Base-by-base conservation (phyloP, 495 filamentous ascomycete species). In the Opeltia flavorubescens region DNA sequence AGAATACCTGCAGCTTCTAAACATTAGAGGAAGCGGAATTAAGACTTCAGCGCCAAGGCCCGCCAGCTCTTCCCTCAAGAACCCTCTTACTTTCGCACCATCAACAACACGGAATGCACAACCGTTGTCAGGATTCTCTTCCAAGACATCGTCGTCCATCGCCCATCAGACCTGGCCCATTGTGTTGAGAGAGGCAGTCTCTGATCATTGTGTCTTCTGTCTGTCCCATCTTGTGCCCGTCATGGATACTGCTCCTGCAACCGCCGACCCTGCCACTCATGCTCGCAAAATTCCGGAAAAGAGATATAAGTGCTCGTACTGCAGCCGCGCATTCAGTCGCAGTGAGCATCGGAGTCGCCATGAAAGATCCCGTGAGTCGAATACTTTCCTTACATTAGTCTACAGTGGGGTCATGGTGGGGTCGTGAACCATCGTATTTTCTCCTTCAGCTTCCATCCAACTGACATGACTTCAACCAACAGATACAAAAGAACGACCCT, bases 251-350 rank as follows among this genome's bases (percentile, higher is more conserved):
- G 67, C 71, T 52, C 65, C 73, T 43, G 63, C 74, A 38, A 60
- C 75, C 54, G 66, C 74, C 50, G 59, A 75, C 49, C 48, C 50
- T 29, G 44, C 59, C 25, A 64, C 69, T 49, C 66, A 70, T 56
- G 62, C 70, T 46, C 72, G 73, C 60, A 77, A 78, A 58, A 68
- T 76, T 38, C 84, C 89, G 35, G 89, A 95, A 70, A 86, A 89
- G 71, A 95, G 94, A 66, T 98, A 98, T 77, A 95, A 96, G 66
- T 98, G 91, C 69, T 86, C 94, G 74, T 98, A 95, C 66, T 98
- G 91, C 72, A 86, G 84, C 65, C 78, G 91, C 60, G 91, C 91
- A 45, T 98, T 98, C 62, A 94, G 86, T 69, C 75, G 93, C 62
- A 95, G 87, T 62, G 93, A 98, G 64, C 91, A 98, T 66, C 79